Percentiles rank a stretch among this genome's conserved stretches.
Evolutionary conservation across 306 rosid genomes (phyloP).

Genomic region (Clitoria ternatea): DNA sequence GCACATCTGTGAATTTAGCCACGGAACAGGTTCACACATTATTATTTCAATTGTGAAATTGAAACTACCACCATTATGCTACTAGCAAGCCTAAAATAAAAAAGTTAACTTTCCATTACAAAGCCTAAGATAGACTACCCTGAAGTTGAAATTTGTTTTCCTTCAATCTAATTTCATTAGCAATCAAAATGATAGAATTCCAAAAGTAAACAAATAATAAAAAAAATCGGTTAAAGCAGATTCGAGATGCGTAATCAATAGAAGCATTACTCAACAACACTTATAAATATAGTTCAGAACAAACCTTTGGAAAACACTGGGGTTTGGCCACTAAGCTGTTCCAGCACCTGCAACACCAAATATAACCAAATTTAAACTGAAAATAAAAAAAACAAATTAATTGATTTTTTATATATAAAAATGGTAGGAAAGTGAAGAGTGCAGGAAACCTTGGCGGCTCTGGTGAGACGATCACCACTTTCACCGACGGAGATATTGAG

Average conservation of each 20-base stretch:
- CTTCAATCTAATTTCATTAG: not conserved
- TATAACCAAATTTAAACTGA: not conserved
- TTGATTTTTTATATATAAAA: not conserved
- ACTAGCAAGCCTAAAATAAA: not conserved
- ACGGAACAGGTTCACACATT: not conserved
- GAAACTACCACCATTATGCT: not conserved
- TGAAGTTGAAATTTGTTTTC: not conserved
- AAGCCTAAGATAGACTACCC: not conserved
- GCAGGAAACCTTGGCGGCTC: conserved; percentile 61
- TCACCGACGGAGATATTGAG: conserved; percentile 84
- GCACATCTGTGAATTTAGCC: not conserved
- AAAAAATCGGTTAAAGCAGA: not conserved
- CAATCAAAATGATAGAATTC: not conserved
- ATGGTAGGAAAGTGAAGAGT: not conserved
- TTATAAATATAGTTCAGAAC: not conserved
- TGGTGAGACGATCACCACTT: conserved; percentile 80
- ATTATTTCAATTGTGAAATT: not conserved
- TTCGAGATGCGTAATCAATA: not conserved
- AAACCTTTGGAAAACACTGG: conserved; percentile 66
- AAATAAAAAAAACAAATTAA: not conserved
- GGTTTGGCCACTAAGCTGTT: conserved; percentile 73
- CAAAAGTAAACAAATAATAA: not conserved
- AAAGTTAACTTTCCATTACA: not conserved
- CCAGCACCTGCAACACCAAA: conserved; percentile 48
- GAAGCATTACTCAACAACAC: conserved; percentile 7